These are phyloP conservation scores for Akanthomyces muscarius DNA, from an alignment of 2,329 filamentous ascomycete species.

Conservation along the genomic window DNA sequence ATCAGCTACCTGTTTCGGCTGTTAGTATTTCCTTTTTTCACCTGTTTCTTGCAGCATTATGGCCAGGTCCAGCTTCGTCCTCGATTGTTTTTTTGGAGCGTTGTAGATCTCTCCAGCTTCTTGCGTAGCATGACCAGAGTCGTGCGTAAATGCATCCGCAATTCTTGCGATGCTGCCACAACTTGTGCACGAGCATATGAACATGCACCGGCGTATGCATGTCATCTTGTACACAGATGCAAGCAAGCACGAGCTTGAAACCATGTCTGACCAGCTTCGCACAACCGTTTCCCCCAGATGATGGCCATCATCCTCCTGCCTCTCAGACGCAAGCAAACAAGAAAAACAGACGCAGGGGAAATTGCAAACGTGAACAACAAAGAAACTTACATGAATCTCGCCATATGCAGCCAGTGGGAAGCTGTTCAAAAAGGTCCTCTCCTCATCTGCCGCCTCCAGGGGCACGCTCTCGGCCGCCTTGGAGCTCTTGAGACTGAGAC, in stretches of 20 bases:
- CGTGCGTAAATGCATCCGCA: not conserved
- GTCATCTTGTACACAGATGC: not conserved
- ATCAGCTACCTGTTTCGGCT: constrained; percentile 63
- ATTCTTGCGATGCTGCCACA: not conserved
- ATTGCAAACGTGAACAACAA: not conserved
- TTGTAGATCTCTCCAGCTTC: not conserved
- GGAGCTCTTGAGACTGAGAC: constrained; percentile 65
- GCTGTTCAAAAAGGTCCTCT: constrained; percentile 57
- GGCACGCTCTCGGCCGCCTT: constrained; percentile 55
- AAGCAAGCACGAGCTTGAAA: not conserved
- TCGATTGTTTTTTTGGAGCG: too few species aligned
- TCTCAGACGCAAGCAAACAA: not conserved
- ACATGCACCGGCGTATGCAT: not conserved
- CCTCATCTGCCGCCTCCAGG: constrained; percentile 69
- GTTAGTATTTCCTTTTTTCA: not conserved
- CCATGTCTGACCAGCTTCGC: not conserved
- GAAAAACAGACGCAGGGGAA: too few species aligned
- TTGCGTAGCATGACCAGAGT: not conserved
- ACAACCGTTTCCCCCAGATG: not conserved
- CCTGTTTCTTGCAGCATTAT: not conserved
- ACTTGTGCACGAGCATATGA: not conserved
- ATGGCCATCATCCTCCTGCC: not conserved
- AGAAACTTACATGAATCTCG: constrained; percentile 69
- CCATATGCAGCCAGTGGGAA: constrained; percentile 71
- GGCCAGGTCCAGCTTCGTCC: not conserved